Evolutionary conservation across 1,139 yeast species (phyloP).

Genomic region (Saccharomycopsis phalli): DNA sequence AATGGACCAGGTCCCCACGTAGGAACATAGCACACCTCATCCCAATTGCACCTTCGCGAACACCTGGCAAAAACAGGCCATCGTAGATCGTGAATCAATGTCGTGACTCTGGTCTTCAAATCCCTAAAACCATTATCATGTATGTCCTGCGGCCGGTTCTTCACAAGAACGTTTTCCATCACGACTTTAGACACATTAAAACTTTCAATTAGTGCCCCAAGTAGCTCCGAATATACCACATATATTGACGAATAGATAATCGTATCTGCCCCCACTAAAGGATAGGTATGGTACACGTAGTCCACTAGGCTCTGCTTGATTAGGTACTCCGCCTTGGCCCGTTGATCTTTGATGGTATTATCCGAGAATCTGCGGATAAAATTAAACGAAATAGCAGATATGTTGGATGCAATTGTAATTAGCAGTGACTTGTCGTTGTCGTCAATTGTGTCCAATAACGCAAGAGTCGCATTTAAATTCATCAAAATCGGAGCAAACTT

Average conservation of each 20-base stretch:
- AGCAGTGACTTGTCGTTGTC: too few relatives aligned
- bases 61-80: constrained; percentile 42
- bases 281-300: constrained; percentile 1
- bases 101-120: background rate
- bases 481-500: constrained; percentile 40
- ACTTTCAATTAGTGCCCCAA: too few relatives aligned
- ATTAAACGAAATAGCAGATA: too few relatives aligned
- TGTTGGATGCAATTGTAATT: too few relatives aligned
- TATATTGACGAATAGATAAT: background rate
- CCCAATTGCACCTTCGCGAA: constrained; percentile 31
- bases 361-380: too few relatives aligned
- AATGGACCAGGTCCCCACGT: constrained; percentile 53
- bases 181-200: too few relatives aligned
- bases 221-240: background rate
- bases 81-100: constrained; percentile 26
- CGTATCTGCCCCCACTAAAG: background rate
- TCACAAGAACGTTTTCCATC: too few relatives aligned
- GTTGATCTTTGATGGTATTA: too few relatives aligned
- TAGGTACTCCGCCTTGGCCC: too few relatives aligned
- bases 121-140: too few relatives aligned
- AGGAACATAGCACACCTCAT: constrained; percentile 45
- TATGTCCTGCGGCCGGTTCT: too few relatives aligned
- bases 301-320: background rate
- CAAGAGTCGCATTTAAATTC: constrained; percentile 31
- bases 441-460: constrained; percentile 5